A percentile compares a stretch with the other conserved stretches of the same genome.
Conservation (phyloP, 495 filamentous ascomycete genomes). For the Neurospora tetraspora region DNA sequence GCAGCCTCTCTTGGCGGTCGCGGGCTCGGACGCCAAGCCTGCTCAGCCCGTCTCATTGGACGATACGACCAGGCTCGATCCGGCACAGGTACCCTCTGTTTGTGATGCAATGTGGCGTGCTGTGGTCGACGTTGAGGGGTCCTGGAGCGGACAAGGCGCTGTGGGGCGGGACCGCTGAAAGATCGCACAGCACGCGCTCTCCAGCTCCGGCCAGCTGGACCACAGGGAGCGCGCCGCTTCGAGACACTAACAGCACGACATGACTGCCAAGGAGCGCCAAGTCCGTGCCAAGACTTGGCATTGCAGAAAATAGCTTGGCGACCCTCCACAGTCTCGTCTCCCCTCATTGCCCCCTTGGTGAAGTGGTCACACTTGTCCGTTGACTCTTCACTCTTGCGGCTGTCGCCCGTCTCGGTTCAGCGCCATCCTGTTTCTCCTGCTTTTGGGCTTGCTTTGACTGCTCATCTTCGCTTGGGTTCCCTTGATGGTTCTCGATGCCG, state of each 20-base stretch:
- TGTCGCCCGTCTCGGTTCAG: neutral
- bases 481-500: neutral
- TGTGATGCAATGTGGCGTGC: neutral
- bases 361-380: neutral
- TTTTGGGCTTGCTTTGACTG: neutral
- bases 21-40: constrained; percentile 18
- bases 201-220: neutral
- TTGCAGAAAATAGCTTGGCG: constrained; percentile 20
- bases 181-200: neutral
- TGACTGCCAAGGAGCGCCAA: constrained; percentile 17
- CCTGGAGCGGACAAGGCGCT: neutral
- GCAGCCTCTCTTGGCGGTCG: constrained; percentile 32
- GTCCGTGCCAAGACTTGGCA: constrained; percentile 25
- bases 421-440: neutral
- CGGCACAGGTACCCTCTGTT: constrained; percentile 16
- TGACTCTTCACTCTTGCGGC: neutral
- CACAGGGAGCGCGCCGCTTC: neutral
- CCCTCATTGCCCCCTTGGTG: neutral
- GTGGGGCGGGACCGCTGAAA: neutral
- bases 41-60: constrained; percentile 14
- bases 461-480: neutral
- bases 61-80: constrained; percentile 5
- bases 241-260: constrained; percentile 16
- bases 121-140: neutral
- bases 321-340: constrained; percentile 6